These are phyloP conservation scores for Tephrocybe sp. DNA, from an alignment of 768 basidiomycete species.

Conservation along the genomic window DNA sequence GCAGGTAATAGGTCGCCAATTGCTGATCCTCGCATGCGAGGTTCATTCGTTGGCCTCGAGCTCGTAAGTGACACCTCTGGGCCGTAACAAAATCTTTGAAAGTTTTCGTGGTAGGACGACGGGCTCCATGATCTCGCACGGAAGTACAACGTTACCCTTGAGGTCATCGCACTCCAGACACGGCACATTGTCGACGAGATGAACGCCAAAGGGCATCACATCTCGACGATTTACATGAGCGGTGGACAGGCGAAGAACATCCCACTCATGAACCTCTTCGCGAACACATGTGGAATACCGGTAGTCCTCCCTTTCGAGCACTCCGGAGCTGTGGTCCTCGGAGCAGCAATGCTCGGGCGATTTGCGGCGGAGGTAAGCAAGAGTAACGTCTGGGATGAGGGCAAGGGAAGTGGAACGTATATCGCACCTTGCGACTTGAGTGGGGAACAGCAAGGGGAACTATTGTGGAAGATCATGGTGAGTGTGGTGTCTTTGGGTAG, in stretches of 20 bases:
- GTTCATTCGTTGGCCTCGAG: slow-evolving; percentile 84
- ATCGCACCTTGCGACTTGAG: slow-evolving; percentile 22
- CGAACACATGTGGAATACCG: slow-evolving; percentile 79
- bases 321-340: slow-evolving; percentile 84
- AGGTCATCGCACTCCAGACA: slow-evolving; percentile 93
- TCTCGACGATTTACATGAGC: slow-evolving; percentile 86
- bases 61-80: slow-evolving; percentile 45
- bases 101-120: slow-evolving; percentile 48
- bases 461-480: slow-evolving; percentile 93
- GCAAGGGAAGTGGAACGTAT: slow-evolving; percentile 19
- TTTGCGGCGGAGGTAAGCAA: slow-evolving; percentile 67
- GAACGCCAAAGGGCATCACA: slow-evolving; percentile 79
- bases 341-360: slow-evolving; percentile 91
- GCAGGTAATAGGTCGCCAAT: slow-evolving; percentile 95
- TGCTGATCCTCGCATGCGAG: slow-evolving; percentile 94
- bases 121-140: slow-evolving; percentile 80
- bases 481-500: slow-evolving; percentile 15
- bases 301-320: slow-evolving; percentile 80
- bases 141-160: slow-evolving; percentile 88
- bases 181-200: slow-evolving; percentile 91
- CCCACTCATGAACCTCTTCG: slow-evolving; percentile 87
- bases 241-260: slow-evolving; percentile 92
- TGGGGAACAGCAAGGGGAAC: slow-evolving; percentile 53
- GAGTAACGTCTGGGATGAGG: slow-evolving; percentile 18
- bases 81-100: not conserved